Evolutionary conservation across 2,329 filamentous ascomycete species (phyloP).

Genomic region (Fusarium haematococcum): DNA sequence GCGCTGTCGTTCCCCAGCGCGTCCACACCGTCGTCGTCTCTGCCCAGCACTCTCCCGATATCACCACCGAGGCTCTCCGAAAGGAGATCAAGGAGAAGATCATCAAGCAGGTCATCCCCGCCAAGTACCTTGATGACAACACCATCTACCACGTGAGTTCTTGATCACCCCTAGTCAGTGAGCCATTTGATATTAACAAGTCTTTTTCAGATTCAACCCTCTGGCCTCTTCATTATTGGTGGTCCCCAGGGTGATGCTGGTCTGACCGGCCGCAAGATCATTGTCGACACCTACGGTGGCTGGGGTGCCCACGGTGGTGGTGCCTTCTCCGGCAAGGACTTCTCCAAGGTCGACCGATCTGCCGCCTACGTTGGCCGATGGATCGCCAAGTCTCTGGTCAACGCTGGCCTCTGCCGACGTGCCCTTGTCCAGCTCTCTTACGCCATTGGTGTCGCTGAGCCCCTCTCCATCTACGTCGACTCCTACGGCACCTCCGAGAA

Average conservation of each 20-base stretch:
- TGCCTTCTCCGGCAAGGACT: constrained; percentile 99
- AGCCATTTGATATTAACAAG: constrained; percentile 16
- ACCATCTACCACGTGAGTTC: constrained; percentile 91
- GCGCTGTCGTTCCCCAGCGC: constrained; percentile 90
- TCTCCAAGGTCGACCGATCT: constrained; percentile 99
- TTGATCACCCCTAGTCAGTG: background rate
- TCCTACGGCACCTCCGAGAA: constrained; percentile 94
- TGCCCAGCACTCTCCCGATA: constrained; percentile 90
- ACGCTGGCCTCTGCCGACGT: constrained; percentile 89
- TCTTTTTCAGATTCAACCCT: constrained; percentile 83
- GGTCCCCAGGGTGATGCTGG: constrained; percentile 98
- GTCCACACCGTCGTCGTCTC: constrained; percentile 98
- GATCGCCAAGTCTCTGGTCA: constrained; percentile 98
- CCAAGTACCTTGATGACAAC: constrained; percentile 89
- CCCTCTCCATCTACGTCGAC: constrained; percentile 97
- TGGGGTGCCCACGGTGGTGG: constrained; percentile 99
- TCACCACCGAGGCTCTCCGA: constrained; percentile 91
- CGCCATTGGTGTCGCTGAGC: constrained; percentile 98
- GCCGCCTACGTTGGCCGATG: constrained; percentile 97
- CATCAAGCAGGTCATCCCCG: constrained; percentile 93
- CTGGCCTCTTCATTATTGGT: constrained; percentile 98
- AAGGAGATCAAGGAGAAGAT: constrained; percentile 98
- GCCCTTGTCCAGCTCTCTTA: constrained; percentile 98
- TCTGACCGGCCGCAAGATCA: constrained; percentile 99
- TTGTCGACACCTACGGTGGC: constrained; percentile 99